Base-by-base conservation (phyloP, 306 rosid species). In the Quercus variabilis region DNA sequence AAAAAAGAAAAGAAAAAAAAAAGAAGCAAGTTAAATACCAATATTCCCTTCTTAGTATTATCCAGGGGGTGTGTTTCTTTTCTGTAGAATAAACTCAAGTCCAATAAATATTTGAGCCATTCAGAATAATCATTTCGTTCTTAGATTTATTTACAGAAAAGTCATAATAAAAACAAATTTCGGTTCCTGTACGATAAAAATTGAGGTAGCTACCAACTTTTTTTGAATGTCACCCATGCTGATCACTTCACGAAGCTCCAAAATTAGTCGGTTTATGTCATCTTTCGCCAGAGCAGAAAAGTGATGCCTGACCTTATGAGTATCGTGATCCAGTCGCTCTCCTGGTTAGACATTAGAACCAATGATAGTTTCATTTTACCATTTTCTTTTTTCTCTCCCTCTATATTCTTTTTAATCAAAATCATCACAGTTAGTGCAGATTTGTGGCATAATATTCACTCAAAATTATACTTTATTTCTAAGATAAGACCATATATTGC, bases 331-430 rank as follows among this genome's bases (percentile, higher is more conserved):
- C 3, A 12, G 64, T 81, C 81, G 73, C 55, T 80, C 55, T 87
- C 83, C 14, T 49, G 7, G 73, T 79, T 74, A 69, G 84, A 86
- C 81, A 21, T 73, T 38, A 14, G 76, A 89, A 81, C 88, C 77
- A 31, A 72, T 69, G 90, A 85, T 59, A 81, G 65, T 79, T 79
- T 77, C 86, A 52, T 79, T 59, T 81, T 70, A 87, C 89, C 93
- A 67, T 30, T 2, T 30, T 17, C 2, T 3, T 30, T 5, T 3
- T 30, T 6, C 6, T 15, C 8, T 17, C 17, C 23, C 19, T 20
- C 38, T 69, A 38, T 64, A 0, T 25, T 28, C 10, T 5, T 60
- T 0, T 21, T 7, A 31, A 30, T 33, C 17, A 49, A 49, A 49
- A 10, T 0, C 14, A 10, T 49, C 14, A 49, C 54, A 49, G 72